Evolutionary conservation across 2,329 filamentous ascomycete genomes (phyloP).

Genomic region (Exserohilum turcica): DNA sequence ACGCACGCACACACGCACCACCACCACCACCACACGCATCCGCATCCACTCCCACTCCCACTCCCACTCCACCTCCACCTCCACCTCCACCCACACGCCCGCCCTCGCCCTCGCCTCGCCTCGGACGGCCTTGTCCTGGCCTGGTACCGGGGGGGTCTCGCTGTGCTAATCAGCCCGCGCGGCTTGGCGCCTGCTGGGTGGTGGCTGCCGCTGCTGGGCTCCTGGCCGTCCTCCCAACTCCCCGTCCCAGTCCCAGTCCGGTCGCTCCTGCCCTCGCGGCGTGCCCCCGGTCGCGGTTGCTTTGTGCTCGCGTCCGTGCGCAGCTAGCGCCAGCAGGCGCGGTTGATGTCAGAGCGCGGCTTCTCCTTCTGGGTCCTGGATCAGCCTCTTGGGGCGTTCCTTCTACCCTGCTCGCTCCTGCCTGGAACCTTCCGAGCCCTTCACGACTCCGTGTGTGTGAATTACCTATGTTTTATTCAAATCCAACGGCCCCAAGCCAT

Average conservation of each 20-base stretch:
- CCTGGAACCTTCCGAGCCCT: constrained; percentile 47
- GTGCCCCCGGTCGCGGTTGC: constrained; percentile 26
- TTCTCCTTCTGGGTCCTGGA: constrained; percentile 48
- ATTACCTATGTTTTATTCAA: constrained; percentile 49
- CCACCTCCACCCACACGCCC: not conserved
- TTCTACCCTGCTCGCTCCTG: constrained; percentile 29
- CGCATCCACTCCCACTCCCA: not conserved
- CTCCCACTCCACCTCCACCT: not conserved
- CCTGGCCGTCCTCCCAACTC: too few species aligned
- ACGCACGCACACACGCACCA: not conserved
- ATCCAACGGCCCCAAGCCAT: constrained; percentile 48
- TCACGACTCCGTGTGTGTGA: constrained; percentile 41
- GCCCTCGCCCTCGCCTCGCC: not conserved
- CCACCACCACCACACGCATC: not conserved
- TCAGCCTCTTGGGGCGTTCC: constrained; percentile 46
- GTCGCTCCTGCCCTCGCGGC: constrained; percentile 10
- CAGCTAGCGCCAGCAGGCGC: constrained; percentile 31
- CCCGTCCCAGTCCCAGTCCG: not conserved
- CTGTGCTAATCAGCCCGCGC: constrained; percentile 8
- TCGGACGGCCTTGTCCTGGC: not conserved
- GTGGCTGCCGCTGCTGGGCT: not conserved
- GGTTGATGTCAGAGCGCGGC: constrained; percentile 46
- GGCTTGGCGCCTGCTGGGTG: constrained; percentile 12
- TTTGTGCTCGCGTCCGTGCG: constrained; percentile 29
- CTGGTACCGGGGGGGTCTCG: not conserved